Evolutionary conservation across 345 rosid genomes (phyloP), one percentile per base, ranked within the genome.

Genomic region (Carallia pectinifolia): DNA sequence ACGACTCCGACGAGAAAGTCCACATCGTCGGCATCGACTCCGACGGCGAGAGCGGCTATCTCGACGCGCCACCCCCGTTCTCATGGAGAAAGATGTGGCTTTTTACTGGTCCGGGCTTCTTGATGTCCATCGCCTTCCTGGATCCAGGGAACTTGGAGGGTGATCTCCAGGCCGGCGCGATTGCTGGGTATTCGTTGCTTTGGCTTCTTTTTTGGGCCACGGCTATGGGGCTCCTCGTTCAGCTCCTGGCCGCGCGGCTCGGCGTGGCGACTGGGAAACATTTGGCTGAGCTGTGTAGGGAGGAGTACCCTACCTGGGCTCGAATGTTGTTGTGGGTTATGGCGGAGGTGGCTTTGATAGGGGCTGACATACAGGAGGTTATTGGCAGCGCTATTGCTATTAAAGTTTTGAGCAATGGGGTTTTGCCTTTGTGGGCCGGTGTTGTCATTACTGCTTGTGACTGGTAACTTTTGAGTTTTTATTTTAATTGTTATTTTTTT

Each of bases 141-240:
- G 98, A 94, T 81, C 98, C 97, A 2, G 97, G 98, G 17, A 94
- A 94, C 77, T 73, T 94, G 64, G 98, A 94, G 74, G 98, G 97
- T 19, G 96, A 91, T 85, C 96, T 94, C 31, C 97, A 94, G 77
- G 82, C 97, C 4, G 98, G 97, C 0, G 98, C 98, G 16, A 76
- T 94, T 66, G 98, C 98, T 18, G 98, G 98, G 0, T 94, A 94
- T 82, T 91, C 97, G 30, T 79, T 94, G 33, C 80, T 94, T 0
- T 94, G 97, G 98, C 79, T 94, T 16, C 87, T 94, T 17, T 68
- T 94, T 82, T 94, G 95, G 95, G 96, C 98, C 12, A 94, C 98
- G n/a, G 96, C 86, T 36, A 88, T 94, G 85, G 98, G 98, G 12
- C 85, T 94, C 9, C 75, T 94, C 62, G 93, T 94, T 39, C 98